These are phyloP conservation scores for Solanum bulbocastanum DNA, from an alignment of 257 asterid genomes.

Conservation along the genomic window DNA sequence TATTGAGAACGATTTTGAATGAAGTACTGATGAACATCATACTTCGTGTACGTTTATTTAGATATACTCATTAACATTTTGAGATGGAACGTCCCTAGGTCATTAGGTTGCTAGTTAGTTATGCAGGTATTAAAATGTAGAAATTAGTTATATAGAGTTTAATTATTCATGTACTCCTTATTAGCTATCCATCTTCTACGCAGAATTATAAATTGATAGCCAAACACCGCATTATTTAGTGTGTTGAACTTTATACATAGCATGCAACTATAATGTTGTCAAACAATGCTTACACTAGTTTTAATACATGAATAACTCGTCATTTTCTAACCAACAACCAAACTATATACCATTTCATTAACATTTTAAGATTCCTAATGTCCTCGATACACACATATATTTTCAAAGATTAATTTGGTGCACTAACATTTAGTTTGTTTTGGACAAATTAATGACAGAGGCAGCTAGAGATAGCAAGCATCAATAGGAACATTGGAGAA, in stretches of 20 bases:
- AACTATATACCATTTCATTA: too few species aligned
- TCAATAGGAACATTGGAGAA: constrained; percentile 49
- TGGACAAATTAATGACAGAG: constrained; percentile 16
- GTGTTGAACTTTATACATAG: background rate
- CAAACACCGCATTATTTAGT: background rate
- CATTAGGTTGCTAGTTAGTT: background rate
- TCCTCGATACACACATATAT: too few species aligned
- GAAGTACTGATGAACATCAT: too few species aligned
- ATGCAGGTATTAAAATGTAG: background rate
- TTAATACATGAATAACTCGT: background rate
- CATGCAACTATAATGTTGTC: background rate
- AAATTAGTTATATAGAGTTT: background rate
- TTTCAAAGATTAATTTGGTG: background rate
- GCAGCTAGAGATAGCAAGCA: constrained; percentile 46
- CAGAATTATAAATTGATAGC: background rate
- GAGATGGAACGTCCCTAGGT: background rate
- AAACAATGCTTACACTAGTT: background rate
- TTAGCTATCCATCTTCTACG: too few species aligned
- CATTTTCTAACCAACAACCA: background rate
- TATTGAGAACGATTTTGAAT: background rate
- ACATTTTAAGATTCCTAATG: too few species aligned
- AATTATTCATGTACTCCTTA: background rate
- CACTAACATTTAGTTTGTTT: too few species aligned
- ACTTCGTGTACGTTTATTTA: background rate
- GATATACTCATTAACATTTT: background rate